phyloP scores from a whole-genome alignment of 352 stramenopile species.

The Globisporangium takayamanum region DNA sequence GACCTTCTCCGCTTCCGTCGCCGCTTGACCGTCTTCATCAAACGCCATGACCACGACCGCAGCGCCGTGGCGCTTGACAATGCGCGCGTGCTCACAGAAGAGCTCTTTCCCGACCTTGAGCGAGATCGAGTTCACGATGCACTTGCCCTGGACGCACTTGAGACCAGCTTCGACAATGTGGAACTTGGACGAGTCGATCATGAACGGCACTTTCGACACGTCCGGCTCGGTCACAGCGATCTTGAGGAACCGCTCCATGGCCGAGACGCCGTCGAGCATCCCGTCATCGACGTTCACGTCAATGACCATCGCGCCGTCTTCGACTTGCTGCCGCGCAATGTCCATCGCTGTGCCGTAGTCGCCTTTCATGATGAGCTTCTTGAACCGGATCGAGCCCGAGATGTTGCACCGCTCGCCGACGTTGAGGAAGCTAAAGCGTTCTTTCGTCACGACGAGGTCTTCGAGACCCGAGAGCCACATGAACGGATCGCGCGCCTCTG shows the following conservation, averaged over 20 bases:
- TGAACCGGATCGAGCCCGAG: conserved; percentile 93
- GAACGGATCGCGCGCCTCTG: conserved; percentile 80
- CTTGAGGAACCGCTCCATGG: conserved; percentile 97
- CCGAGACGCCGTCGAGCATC: conserved; percentile 93
- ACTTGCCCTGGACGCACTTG: conserved; percentile 97
- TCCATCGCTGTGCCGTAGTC: conserved; percentile 95
- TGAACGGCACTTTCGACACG: conserved; percentile 95
- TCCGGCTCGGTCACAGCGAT: conserved; percentile 96
- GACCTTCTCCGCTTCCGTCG: conserved; percentile 93
- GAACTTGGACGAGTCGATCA: conserved; percentile 98
- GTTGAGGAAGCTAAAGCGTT: conserved; percentile 94
- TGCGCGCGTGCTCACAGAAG: conserved; percentile 92
- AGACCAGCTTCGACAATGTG: conserved; percentile 95
- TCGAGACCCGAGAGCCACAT: conserved; percentile 96
- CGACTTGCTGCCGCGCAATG: conserved; percentile 94
- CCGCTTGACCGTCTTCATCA: conserved; percentile 95
- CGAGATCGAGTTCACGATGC: conserved; percentile 97
- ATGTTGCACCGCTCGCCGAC: conserved; percentile 97
- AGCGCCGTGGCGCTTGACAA: conserved; percentile 93
- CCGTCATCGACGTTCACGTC: conserved; percentile 98
- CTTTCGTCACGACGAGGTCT: conserved; percentile 91
- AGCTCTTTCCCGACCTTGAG: conserved; percentile 96
- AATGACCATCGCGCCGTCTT: conserved; percentile 96
- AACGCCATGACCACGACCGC: conserved; percentile 98
- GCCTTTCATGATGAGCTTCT: conserved; percentile 93